These are phyloP conservation scores for Vaccinium macrocarpon DNA, from an alignment of 148 eudicot species.

Conservation along the genomic window DNA sequence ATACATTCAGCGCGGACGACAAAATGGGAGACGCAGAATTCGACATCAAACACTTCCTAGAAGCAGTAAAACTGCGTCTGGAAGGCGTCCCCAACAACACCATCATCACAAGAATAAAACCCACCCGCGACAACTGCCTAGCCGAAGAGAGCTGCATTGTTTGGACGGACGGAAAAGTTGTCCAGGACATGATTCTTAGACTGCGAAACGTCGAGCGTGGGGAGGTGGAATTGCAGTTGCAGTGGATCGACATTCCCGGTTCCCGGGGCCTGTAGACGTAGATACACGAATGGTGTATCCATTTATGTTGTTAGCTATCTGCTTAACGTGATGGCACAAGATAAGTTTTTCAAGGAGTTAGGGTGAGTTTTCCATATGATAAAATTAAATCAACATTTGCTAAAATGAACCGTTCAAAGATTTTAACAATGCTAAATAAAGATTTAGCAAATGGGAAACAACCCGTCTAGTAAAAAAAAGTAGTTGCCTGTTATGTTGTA, in stretches of 20 bases:
- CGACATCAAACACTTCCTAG: constrained; percentile 20
- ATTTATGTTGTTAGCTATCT: background rate
- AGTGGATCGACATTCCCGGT: constrained; percentile 21
- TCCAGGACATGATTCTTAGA: constrained; percentile 20
- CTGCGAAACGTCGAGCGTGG: constrained; percentile 23
- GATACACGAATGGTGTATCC: background rate
- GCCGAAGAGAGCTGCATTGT: constrained; percentile 23
- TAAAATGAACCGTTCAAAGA: too few relatives aligned
- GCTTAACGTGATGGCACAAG: background rate
- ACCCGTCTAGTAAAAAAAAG: too few relatives aligned
- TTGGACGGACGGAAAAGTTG: background rate
- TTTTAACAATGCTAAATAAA: too few relatives aligned
- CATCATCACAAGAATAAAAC: constrained; percentile 13
- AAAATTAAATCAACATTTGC: too few relatives aligned
- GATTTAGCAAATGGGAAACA: too few relatives aligned
- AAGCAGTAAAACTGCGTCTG: constrained; percentile 14
- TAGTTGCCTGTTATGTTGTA: too few relatives aligned
- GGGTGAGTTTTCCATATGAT: background rate
- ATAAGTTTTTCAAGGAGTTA: background rate
- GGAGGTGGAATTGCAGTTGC: constrained; percentile 23
- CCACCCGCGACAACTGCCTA: constrained; percentile 22
- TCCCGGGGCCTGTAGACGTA: background rate
- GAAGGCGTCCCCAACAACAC: constrained; percentile 9
- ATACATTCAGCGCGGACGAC: constrained; percentile 13
- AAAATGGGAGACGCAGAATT: constrained; percentile 20